Percentiles rank a stretch among this genome's conserved stretches.
These are phyloP conservation scores for Sporothrix humicola DNA, from an alignment of 2,329 filamentous ascomycete species.

Conservation along the genomic window DNA sequence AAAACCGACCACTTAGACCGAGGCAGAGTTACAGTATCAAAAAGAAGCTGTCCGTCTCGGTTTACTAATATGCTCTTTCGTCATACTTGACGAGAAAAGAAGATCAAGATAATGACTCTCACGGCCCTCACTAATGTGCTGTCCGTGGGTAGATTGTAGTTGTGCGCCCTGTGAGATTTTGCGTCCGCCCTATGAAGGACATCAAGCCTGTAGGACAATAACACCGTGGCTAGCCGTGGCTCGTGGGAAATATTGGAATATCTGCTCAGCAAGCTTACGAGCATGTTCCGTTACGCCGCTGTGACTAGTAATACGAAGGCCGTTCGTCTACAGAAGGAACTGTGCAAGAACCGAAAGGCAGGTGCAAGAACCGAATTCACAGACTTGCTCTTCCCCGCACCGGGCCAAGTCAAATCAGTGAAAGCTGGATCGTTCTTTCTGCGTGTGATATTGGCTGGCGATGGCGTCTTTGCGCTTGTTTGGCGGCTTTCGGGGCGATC, in stretches of 20 bases:
- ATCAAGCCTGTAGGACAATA: not conserved
- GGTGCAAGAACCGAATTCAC: not conserved
- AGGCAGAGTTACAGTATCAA: not conserved
- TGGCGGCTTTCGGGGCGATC: not conserved
- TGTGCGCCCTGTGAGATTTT: not conserved
- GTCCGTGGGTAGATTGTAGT: not conserved
- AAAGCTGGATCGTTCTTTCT: not conserved
- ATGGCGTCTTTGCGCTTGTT: constrained; percentile 22
- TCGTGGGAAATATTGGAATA: not conserved
- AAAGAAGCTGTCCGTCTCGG: not conserved
- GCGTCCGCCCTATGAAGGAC: not conserved
- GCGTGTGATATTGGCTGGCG: constrained; percentile 22
- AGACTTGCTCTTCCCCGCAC: constrained; percentile 14
- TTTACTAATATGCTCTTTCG: not conserved
- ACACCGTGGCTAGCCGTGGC: not conserved
- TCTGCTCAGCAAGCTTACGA: not conserved
- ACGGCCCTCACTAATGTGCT: not conserved
- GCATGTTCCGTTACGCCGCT: not conserved
- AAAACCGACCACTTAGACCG: not conserved
- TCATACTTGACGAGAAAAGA: not conserved
- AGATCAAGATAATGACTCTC: not conserved
- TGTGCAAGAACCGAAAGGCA: not conserved
- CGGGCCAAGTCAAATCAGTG: not conserved
- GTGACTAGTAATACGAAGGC: no score
- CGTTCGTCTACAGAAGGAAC: not conserved